Conservation (phyloP, 2,329 filamentous ascomycete species). For the Aspergillus phoenicis region DNA sequence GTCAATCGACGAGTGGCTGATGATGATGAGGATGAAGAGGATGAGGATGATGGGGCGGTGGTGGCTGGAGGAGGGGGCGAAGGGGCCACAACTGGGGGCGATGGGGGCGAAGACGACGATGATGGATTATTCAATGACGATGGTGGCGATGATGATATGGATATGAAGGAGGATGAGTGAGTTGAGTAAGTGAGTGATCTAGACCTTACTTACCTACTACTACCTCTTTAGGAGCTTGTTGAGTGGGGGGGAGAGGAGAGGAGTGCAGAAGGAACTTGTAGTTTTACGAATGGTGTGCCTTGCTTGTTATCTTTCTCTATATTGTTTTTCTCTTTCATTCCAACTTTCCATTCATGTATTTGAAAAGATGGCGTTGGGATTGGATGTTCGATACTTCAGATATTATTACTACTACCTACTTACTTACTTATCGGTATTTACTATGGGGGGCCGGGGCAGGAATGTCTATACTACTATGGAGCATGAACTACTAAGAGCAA, state of each 20-base stretch:
- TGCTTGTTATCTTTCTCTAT: conserved; percentile 20
- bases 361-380: conserved; percentile 14
- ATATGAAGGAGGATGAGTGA: conserved; percentile 41
- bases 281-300: conserved; percentile 10
- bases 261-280: background rate
- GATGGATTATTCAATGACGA: conserved; percentile 43
- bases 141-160: conserved; percentile 35
- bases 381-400: background rate
- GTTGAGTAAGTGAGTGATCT: conserved; percentile 12
- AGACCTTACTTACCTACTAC: background rate
- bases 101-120: conserved; percentile 29
- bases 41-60: conserved; percentile 44
- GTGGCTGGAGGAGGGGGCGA: conserved; percentile 7
- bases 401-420: background rate
- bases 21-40: conserved; percentile 46
- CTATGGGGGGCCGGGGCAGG: too few relatives aligned
- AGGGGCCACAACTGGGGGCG: background rate
- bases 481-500: too few relatives aligned
- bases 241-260: background rate
- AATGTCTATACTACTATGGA: too few relatives aligned
- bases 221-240: background rate
- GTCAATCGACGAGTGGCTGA: conserved; percentile 38
- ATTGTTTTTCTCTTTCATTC: conserved; percentile 20
- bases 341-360: conserved; percentile 15
- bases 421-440: background rate